Evolutionary conservation across 176 grass and related monocot genomes (phyloP).

Genomic region (Oryza meridionalis): DNA sequence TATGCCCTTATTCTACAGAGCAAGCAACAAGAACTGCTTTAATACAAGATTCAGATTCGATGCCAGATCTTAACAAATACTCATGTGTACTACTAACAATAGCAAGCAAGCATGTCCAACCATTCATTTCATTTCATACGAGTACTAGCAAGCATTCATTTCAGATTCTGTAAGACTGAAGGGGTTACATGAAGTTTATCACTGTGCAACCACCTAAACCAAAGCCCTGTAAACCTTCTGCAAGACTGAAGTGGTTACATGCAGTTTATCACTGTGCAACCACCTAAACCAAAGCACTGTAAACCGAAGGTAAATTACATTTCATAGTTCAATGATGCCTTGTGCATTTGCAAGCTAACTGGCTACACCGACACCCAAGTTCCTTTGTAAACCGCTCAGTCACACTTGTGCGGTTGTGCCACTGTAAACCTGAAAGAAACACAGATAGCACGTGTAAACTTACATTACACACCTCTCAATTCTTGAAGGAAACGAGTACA

Average conservation of each 20-base stretch:
- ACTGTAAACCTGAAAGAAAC: conserved; percentile 37
- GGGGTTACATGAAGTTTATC: neutral
- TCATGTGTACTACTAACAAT: too few relatives aligned
- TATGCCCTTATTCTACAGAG: neutral
- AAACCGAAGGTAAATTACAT: conserved; percentile 10
- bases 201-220: too few relatives aligned
- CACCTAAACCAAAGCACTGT: neutral
- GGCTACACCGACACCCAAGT: neutral
- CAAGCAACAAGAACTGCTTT: neutral
- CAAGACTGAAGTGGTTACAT: neutral
- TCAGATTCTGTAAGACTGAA: neutral
- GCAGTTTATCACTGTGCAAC: neutral
- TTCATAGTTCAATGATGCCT: conserved; percentile 13
- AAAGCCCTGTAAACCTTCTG: conserved; percentile 15
- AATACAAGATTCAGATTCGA: neutral
- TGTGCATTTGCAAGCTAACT: neutral
- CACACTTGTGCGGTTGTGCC: neutral
- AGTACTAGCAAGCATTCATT: neutral
- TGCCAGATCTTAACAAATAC: too few relatives aligned
- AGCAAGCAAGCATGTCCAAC: too few relatives aligned
- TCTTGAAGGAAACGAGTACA: conserved; percentile 21
- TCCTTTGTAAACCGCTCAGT: conserved; percentile 3
- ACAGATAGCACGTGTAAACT: neutral
- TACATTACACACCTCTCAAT: neutral
- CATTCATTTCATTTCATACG: too few relatives aligned